Evolutionary conservation across 805 yeast genomes (phyloP), one percentile per base, ranked within the genome.

Genomic region (Saccharomycopsis microspora): DNA sequence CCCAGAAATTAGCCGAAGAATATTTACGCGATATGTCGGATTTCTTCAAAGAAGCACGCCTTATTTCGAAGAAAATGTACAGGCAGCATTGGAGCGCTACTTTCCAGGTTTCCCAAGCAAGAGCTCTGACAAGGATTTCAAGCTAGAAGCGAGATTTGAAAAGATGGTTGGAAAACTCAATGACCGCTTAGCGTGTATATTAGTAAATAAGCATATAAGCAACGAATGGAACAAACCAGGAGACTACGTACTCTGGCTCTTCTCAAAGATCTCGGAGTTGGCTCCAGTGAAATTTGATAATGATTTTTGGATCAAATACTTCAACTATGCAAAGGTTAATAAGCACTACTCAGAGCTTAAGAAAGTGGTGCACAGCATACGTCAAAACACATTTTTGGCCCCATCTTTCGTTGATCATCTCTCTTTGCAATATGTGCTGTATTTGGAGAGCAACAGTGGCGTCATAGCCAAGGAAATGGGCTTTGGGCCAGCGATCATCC

Each of bases 291-390:
- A 56, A 28, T 45, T 53, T 28, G 55, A 56, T 5, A 43, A 61
- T 4, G 56, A 68, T 27, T 83, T 79, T 55, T 82, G 88, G 88
- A 57, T 61, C 7, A 69, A 71, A 38, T 78, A 64, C 51, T 70
- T 81, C 51, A 73, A 75, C 42, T 77, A 73, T 55, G 82, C 80
- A 52, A 69, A 67, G 28, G 46, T 55, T 1, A 66, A 66, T 43
- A 62, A 66, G 19, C 77, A 78, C 51, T 62, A 68, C 32, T 58
- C 58, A 30, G 74, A 75, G 51, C 53, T 80, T 30, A 61, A 67
- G 27, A 67, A 63, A 40, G 64, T 80, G 10, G 63, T 78, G 8
- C 59, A 65, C 11, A 66, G 71, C 38, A 56, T 82, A 34, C 73
- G 74, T 33, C 59, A 56, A 3, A 57, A 68, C 19, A 69, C 79